Conservation (phyloP, 1,284 basidiomycete species). For the Ganoderma lucidum region DNA sequence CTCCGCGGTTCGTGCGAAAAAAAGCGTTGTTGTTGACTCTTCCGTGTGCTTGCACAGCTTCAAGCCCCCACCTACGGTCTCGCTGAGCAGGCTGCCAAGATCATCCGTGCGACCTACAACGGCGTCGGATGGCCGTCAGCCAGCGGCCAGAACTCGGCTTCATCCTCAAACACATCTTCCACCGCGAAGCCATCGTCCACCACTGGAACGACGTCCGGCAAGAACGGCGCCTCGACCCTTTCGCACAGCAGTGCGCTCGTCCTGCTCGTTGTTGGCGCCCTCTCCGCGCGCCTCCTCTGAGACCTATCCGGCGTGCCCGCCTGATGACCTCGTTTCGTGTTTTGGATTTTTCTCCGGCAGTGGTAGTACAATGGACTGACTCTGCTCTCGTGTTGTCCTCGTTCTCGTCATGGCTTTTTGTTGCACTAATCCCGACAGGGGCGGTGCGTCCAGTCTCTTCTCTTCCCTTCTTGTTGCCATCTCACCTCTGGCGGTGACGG, state of each 20-base stretch:
- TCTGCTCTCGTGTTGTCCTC: background rate
- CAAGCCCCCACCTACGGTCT: constrained; percentile 72
- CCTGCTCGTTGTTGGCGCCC: constrained; percentile 11
- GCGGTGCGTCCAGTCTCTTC: constrained; percentile 1
- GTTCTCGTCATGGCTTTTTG: background rate
- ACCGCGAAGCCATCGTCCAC: constrained; percentile 11
- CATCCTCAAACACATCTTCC: constrained; percentile 6
- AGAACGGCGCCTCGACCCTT: constrained; percentile 18
- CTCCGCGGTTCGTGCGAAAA: background rate
- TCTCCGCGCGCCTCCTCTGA: constrained; percentile 22
- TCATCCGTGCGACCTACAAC: constrained; percentile 61
- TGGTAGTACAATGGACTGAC: constrained; percentile 1
- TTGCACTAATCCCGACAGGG: constrained; percentile 2
- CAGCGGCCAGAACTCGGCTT: constrained; percentile 14
- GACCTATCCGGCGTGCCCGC: background rate
- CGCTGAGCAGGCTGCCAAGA: constrained; percentile 71
- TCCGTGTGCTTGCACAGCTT: constrained; percentile 43
- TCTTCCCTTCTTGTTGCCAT: background rate
- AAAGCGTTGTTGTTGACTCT: background rate
- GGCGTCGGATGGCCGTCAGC: constrained; percentile 39
- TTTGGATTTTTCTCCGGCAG: background rate
- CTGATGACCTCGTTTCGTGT: background rate
- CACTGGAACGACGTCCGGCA: constrained; percentile 5
- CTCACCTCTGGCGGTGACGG: background rate
- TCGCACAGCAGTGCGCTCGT: constrained; percentile 16